Evolutionary conservation across 768 basidiomycete genomes (phyloP), one percentile per base, ranked within the genome.

Genomic region (Pilatotrama ljubarskyi): DNA sequence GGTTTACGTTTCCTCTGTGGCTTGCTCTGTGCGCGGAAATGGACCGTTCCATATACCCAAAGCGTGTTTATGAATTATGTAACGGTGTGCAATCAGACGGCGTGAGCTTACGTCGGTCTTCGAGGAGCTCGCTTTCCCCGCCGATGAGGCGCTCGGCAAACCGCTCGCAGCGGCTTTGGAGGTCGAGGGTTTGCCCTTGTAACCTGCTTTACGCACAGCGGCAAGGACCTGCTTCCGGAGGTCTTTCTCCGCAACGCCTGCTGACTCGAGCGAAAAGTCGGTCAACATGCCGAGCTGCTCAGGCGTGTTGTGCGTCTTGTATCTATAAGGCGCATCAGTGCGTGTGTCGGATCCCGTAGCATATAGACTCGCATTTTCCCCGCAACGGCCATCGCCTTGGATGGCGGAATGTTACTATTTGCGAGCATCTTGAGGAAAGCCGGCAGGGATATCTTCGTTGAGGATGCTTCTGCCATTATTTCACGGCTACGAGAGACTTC

Each of bases 331-430:
- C 20, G 51, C 18, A 25, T 37, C 3, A 43, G 48, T 10, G 7
- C 38, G 3, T n/a, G 20, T 37, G 25, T 1, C 15, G 46, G 55
- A 17, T 29, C n/a, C n/a, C n/a, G 40, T 40, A 25, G 48, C 17
- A 44, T 10, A 13, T 35, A 15, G 20, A 32, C 81, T 59, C 59
- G 89, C 90, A 89, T 78, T 80, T 90, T 90, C 57, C 81, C 80
- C 37, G 90, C 82, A 24, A 89, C 72, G 14, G 77, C 73, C 80
- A 94, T 91, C 14, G 91, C 89, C 63, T 86, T 84, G 35, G 78
- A 68, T 55, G 88, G 77, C 1, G 85, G 73, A 0, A 91, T 71
- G 67, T 80, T 77, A 58, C 82, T 81, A 46, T 67, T 75, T 7
- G 86, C 85, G 24, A 92, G 75, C 11, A 87, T 63, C 70, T 91